Evolutionary conservation across 163 green algal genomes (phyloP), one percentile per base, ranked within the genome.

Genomic region (Scenedesmus sp.): DNA sequence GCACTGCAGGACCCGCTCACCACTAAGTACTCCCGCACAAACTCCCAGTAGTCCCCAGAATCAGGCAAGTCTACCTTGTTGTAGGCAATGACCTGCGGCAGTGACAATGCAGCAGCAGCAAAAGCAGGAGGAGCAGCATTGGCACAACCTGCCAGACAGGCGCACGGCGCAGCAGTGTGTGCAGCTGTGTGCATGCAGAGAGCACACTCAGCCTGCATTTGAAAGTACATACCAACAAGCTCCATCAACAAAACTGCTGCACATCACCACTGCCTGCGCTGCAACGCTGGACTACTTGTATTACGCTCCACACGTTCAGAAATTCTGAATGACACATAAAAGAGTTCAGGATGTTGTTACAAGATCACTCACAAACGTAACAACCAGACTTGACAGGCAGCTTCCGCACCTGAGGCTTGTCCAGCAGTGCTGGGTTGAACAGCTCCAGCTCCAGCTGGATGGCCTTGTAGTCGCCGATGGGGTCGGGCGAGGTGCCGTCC

Each of bases 41-140:
- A 94, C 68, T 97, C 96, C 87, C 91, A 96, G 90, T 98, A 98
- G 89, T 98, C 97, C 2, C 91, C 92, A 0, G 94, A 97, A 83
- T 98, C 97, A 35, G 96, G 96, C 61, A 99, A 40, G 91, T 99
- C 97, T 56, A 98, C 91, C 93, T 99, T 99, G 96, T 99, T 99
- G 95, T 99, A 98, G 16, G 95, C 98, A 40, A 99, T 94, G 0
- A 99, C 87, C 94, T 98, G 73, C 73, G 46, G 33, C 13, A 24
- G 70, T 3, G 2, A n/a, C 70, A 46, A 61, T 12, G 33, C 33
- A 30, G 33, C 70, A 81, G 70, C 70, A 46, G 37, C 73, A 44
- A 37, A 35, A 51, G 35, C 35, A 51, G 73, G 35, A 46, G 33
- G 1, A 42, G 70, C 10, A 46, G 35, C 37, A 37, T 24, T 7